A percentile compares a stretch with the other conserved stretches of the same genome.
phyloP scores from a whole-genome alignment of 2,329 filamentous ascomycete species.

The Parastagonospora avenae region DNA sequence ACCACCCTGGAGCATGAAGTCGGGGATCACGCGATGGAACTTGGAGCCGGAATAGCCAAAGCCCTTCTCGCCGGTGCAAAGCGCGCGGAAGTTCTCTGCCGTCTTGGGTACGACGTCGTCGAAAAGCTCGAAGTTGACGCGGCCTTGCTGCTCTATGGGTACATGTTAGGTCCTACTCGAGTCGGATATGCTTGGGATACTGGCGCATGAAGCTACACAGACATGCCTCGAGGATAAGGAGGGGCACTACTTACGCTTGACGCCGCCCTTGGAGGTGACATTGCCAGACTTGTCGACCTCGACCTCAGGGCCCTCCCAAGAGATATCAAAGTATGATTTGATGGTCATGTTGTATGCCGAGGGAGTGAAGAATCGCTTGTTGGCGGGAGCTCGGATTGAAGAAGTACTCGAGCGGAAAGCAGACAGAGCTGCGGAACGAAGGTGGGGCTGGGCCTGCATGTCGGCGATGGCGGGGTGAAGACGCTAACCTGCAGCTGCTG shows the following conservation, averaged over 20 bases:
- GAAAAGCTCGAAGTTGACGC: conserved; percentile 89
- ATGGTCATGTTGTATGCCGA: conserved; percentile 75
- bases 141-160: conserved; percentile 63
- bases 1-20: conserved; percentile 96
- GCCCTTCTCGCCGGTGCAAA: conserved; percentile 81
- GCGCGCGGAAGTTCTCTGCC: conserved; percentile 79
- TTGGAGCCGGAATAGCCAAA: conserved; percentile 81
- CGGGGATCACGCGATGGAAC: conserved; percentile 91
- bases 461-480: conserved; percentile 49
- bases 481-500: conserved; percentile 17
- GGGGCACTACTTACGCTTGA: conserved; percentile 60
- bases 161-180: background rate
- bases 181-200: too few species aligned
- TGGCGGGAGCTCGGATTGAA: conserved; percentile 45
- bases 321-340: conserved; percentile 76
- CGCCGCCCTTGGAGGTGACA: conserved; percentile 47
- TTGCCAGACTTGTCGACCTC: conserved; percentile 64
- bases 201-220: too few species aligned
- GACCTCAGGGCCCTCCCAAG: conserved; percentile 74
- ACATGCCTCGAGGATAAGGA: background rate
- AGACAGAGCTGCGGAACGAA: conserved; percentile 27
- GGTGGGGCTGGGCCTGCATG: conserved; percentile 31
- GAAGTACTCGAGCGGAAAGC: conserved; percentile 38
- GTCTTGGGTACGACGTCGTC: conserved; percentile 88
- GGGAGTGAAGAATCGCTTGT: conserved; percentile 63